phyloP scores from a whole-genome alignment of 2,329 filamentous ascomycete species.

The Thyridium curvatum region DNA sequence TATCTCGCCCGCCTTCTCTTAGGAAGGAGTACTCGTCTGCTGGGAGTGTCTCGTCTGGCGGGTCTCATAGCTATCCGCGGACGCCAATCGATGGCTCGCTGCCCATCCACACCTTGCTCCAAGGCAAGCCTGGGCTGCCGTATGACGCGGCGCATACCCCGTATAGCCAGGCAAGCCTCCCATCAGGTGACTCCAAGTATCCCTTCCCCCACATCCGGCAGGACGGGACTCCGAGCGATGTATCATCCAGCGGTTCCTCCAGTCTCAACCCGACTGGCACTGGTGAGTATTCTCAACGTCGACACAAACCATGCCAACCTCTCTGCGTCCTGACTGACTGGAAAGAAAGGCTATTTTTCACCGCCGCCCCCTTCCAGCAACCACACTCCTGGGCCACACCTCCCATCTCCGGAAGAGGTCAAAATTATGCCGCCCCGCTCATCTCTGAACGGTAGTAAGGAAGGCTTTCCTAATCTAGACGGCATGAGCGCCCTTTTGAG shows the following conservation, averaged over 20 bases:
- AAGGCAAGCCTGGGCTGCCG: constrained; percentile 17
- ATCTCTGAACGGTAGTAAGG: constrained; percentile 9
- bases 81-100: constrained; percentile 43
- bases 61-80: constrained; percentile 31
- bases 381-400: no score
- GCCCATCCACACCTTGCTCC: constrained; percentile 47
- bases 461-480: constrained; percentile 33
- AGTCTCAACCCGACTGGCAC: no score
- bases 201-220: background rate
- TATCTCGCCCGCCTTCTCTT: constrained; percentile 30
- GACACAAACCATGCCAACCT: no score
- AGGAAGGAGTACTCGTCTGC: constrained; percentile 39
- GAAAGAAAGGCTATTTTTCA: no score
- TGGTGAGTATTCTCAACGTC: no score
- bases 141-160: constrained; percentile 1
- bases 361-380: no score
- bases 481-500: constrained; percentile 53
- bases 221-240: no score
- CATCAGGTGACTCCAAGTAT: constrained; percentile 9
- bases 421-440: no score
- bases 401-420: no score
- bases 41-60: constrained; percentile 34
- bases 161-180: constrained; percentile 4
- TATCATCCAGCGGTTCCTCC: no score
- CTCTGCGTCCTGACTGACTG: no score